Conservation (phyloP, 805 yeast species). For the Cyberlindnera misumaiensis region DNA sequence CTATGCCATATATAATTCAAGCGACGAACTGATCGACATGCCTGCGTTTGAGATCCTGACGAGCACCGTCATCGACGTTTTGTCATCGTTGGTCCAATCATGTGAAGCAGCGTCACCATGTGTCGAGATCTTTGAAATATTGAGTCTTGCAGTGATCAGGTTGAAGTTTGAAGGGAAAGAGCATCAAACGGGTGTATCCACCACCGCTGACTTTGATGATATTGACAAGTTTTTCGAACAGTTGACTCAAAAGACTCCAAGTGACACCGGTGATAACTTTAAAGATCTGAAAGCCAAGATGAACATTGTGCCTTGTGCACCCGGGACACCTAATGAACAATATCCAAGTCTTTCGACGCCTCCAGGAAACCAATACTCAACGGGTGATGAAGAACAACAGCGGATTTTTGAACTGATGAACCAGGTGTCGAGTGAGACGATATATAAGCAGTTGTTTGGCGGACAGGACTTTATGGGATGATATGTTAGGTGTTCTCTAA, state of each 20-base stretch:
- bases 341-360: constrained; percentile 16
- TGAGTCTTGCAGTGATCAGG: constrained; percentile 64
- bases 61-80: constrained; percentile 45
- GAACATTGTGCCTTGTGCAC: neutral
- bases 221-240: constrained; percentile 22
- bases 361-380: constrained; percentile 7
- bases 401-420: constrained; percentile 53
- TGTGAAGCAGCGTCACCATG: constrained; percentile 79
- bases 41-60: constrained; percentile 43
- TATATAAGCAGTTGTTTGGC: constrained; percentile 62
- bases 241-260: constrained; percentile 16
- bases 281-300: constrained; percentile 4
- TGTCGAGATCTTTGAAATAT: constrained; percentile 60
- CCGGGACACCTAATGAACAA: neutral
- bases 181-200: constrained; percentile 1
- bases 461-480: constrained; percentile 10
- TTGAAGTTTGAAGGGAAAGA: constrained; percentile 33
- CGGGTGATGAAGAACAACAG: constrained; percentile 39
- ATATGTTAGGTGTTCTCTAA: neutral
- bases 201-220: constrained; percentile 15
- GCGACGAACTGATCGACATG: constrained; percentile 40
- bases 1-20: constrained; percentile 67
- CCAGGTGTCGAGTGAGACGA: constrained; percentile 50
- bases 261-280: constrained; percentile 9
- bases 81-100: constrained; percentile 53